phyloP scores from a whole-genome alignment of 2,329 filamentous ascomycete species.

The Aspergillus uvarum region DNA sequence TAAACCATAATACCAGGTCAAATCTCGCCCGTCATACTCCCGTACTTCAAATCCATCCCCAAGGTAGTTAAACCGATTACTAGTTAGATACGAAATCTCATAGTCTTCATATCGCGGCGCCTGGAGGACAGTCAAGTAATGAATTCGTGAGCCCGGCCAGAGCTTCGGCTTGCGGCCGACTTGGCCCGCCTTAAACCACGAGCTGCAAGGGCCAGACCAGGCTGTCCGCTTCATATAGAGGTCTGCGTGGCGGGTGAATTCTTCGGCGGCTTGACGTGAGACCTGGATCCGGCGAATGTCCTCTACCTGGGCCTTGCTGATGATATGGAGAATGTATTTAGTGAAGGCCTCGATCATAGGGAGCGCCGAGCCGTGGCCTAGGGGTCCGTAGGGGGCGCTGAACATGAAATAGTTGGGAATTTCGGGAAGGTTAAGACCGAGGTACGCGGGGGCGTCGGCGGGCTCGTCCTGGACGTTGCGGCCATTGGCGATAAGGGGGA shows the following conservation, averaged over 20 bases:
- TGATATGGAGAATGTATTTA: conserved; percentile 45
- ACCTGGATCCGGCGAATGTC: conserved; percentile 38
- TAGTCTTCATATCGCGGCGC: conserved; percentile 25
- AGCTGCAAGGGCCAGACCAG: conserved; percentile 33
- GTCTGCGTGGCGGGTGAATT: conserved; percentile 34
- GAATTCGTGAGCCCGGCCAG: conserved; percentile 26
- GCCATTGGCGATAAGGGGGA: conserved; percentile 41
- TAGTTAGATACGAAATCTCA: conserved; percentile 14
- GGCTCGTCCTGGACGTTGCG: conserved; percentile 48
- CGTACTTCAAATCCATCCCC: conserved; percentile 2
- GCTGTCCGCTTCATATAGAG: conserved; percentile 37
- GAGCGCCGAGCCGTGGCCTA: conserved; percentile 41
- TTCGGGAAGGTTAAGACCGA: conserved; percentile 47
- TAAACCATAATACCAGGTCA: too few relatives aligned
- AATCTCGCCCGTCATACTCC: too few relatives aligned
- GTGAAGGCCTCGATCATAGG: conserved; percentile 44
- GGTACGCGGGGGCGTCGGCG: conserved; percentile 45
- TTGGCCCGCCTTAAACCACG: conserved; percentile 38
- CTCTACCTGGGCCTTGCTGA: conserved; percentile 31
- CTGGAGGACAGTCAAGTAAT: conserved; percentile 23
- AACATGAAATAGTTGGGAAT: conserved; percentile 50
- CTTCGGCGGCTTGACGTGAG: conserved; percentile 35
- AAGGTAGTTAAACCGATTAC: conserved; percentile 21
- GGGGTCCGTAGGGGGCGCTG: conserved; percentile 35
- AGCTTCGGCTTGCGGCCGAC: conserved; percentile 16